These are phyloP conservation scores for Tetracladium marchalianum DNA, from an alignment of 495 filamentous ascomycete genomes.

Conservation along the genomic window DNA sequence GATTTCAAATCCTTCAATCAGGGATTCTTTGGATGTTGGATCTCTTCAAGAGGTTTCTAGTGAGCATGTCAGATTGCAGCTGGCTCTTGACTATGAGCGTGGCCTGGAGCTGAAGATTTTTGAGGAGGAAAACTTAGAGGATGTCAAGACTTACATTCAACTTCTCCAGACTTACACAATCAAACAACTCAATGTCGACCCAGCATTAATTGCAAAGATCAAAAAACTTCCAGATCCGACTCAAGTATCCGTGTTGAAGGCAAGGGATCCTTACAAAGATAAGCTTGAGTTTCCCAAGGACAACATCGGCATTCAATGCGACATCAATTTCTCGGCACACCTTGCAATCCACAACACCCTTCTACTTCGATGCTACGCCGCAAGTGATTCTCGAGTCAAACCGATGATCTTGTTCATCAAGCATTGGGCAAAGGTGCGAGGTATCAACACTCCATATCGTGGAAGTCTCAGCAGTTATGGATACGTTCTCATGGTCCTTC, in stretches of 20 bases:
- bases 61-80: slow-evolving; percentile 34
- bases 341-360: slow-evolving; percentile 71
- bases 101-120: slow-evolving; percentile 34
- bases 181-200: neutral
- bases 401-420: slow-evolving; percentile 77
- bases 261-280: slow-evolving; percentile 36
- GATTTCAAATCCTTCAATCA: slow-evolving; percentile 26
- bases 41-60: slow-evolving; percentile 16
- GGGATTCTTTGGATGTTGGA: slow-evolving; percentile 21
- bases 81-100: slow-evolving; percentile 35
- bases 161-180: slow-evolving; percentile 21
- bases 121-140: slow-evolving; percentile 15
- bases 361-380: slow-evolving; percentile 66
- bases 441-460: slow-evolving; percentile 72
- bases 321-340: slow-evolving; percentile 77
- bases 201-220: slow-evolving; percentile 11
- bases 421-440: slow-evolving; percentile 69
- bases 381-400: slow-evolving; percentile 60
- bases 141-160: slow-evolving; percentile 31
- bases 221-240: slow-evolving; percentile 20
- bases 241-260: slow-evolving; percentile 12
- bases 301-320: slow-evolving; percentile 64
- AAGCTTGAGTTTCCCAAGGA: slow-evolving; percentile 61
- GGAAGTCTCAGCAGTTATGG: slow-evolving; percentile 80
- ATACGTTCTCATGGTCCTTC: slow-evolving; percentile 88